Conservation (phyloP, 805 yeast species). For the Yarrowia sp. region DNA sequence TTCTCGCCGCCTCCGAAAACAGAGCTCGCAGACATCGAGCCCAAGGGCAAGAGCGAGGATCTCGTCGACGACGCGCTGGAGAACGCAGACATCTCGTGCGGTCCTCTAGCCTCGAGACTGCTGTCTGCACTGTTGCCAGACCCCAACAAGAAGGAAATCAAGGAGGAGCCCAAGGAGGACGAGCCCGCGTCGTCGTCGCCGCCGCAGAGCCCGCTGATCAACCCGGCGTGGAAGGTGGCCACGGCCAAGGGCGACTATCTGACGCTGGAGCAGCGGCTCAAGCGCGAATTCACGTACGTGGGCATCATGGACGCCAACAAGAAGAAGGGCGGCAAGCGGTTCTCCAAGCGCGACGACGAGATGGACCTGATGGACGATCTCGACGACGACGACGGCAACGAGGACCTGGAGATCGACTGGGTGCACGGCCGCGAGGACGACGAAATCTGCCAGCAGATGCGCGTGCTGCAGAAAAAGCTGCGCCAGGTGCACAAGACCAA, state of each 20-base stretch:
- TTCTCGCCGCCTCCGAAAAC: slow-evolving; percentile 41
- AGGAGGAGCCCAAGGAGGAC: slow-evolving; percentile 5
- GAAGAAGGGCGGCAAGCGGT: slow-evolving; percentile 32
- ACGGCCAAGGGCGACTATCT: slow-evolving; percentile 60
- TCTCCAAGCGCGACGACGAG: slow-evolving; percentile 33
- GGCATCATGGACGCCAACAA: slow-evolving; percentile 61
- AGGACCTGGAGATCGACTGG: slow-evolving; percentile 64
- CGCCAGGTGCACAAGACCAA: slow-evolving; percentile 61
- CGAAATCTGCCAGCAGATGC: slow-evolving; percentile 81
- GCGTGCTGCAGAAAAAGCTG: slow-evolving; percentile 68
- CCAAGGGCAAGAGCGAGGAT: slow-evolving; percentile 60
- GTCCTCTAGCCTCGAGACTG: slow-evolving; percentile 83
- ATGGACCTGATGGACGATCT: slow-evolving; percentile 28
- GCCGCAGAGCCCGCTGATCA: slow-evolving; percentile 3
- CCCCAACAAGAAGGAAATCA: slow-evolving; percentile 17
- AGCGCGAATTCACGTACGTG: slow-evolving; percentile 82
- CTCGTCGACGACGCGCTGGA: slow-evolving; percentile 63
- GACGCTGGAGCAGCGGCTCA: slow-evolving; percentile 80
- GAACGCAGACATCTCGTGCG: slow-evolving; percentile 76
- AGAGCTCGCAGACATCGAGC: slow-evolving; percentile 35
- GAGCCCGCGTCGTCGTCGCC: background rate
- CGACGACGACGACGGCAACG: slow-evolving; percentile 33
- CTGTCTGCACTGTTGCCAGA: slow-evolving; percentile 68
- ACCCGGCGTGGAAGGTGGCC: slow-evolving; percentile 47
- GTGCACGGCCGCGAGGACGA: slow-evolving; percentile 82